Evolutionary conservation across 2,329 filamentous ascomycete genomes (phyloP), one percentile per base, ranked within the genome.

Genomic region (Cytospora schulzeri): DNA sequence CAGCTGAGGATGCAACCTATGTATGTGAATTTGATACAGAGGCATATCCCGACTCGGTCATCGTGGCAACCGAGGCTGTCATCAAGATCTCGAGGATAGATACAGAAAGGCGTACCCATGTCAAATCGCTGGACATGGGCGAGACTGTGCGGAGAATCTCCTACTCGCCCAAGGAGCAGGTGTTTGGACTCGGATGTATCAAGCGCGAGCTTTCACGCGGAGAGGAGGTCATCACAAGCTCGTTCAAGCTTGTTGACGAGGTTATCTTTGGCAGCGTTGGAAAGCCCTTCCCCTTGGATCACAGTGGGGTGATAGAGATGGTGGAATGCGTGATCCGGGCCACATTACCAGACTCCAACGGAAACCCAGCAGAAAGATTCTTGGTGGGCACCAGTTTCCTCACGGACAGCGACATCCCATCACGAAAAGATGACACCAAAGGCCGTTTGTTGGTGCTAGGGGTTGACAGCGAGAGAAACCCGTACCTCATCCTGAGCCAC

Each of bases 171-270:
- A 83, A 81, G 1, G 85, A 95, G 60, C 90, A 90, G 72, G 89
- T 90, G 0, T 98, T 98, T 74, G 94, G 90, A 1, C 83, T 98
- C 4, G 94, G 93, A 1, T 95, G 91, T 31, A 91, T 98, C 66
- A 88, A 88, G 67, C 87, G 93, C 19, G 87, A 90, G 60, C 77
- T 97, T 0, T 77, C 83, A 14, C 79, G 86, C 11, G 91, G 90
- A 17, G 87, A 88, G 68, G 95, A 99, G 75, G 77, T 88, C 4
- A 83, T 97, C 15, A 85, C 86, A 12, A 94, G 91, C 71, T 88
- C 88, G n/a, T 91, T 99, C 72, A 90, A 90, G 71, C 84, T 99
- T 1, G 93, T 96, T 1, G 94, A 99, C 71, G 95, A 98, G 72
- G 87, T 97, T 38, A 81, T 92, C 22, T 97, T 98, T 75, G 87